Conservation (phyloP, 106 monocot genomes). For the Dioscorea alata region DNA sequence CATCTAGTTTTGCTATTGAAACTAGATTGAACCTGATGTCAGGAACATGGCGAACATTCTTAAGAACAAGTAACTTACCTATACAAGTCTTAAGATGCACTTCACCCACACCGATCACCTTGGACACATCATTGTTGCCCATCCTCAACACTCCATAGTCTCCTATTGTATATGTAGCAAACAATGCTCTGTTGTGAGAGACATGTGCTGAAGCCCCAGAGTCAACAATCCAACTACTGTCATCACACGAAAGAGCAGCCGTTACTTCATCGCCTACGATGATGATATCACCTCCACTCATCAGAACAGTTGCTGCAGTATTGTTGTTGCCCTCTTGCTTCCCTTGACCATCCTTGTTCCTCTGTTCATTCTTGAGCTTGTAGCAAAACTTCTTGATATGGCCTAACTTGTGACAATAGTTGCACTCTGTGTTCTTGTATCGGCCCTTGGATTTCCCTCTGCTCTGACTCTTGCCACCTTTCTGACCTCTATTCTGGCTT, state of each 20-base stretch:
- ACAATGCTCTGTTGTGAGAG: conserved; percentile 7
- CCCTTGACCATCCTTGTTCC: background rate
- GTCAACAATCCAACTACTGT: conserved; percentile 13
- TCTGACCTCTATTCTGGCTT: background rate
- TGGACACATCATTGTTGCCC: conserved; percentile 5
- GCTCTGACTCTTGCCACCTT: background rate
- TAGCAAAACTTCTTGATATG: conserved; percentile 6
- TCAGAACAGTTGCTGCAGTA: background rate
- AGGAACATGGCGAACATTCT: conserved; percentile 15
- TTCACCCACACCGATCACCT: conserved; percentile 9
- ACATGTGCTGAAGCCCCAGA: conserved; percentile 12
- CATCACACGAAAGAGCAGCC: conserved; percentile 1
- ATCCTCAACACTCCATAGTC: conserved; percentile 17
- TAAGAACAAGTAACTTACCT: conserved; percentile 1
- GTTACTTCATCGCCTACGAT: background rate
- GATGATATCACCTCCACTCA: conserved; percentile 3
- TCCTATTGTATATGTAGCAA: conserved; percentile 7
- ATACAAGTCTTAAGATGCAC: conserved; percentile 9
- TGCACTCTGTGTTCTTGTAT: background rate
- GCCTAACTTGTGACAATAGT: conserved; percentile 2
- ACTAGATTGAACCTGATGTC: conserved; percentile 19
- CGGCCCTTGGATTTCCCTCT: conserved; percentile 3
- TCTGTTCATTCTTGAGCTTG: too few relatives aligned
- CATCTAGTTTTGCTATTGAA: conserved; percentile 6
- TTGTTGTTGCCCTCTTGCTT: background rate